Evolutionary conservation across 208 protist species (phyloP), one percentile per base, ranked within the genome.

Genomic region (Acanthamoeba polyphaga): DNA sequence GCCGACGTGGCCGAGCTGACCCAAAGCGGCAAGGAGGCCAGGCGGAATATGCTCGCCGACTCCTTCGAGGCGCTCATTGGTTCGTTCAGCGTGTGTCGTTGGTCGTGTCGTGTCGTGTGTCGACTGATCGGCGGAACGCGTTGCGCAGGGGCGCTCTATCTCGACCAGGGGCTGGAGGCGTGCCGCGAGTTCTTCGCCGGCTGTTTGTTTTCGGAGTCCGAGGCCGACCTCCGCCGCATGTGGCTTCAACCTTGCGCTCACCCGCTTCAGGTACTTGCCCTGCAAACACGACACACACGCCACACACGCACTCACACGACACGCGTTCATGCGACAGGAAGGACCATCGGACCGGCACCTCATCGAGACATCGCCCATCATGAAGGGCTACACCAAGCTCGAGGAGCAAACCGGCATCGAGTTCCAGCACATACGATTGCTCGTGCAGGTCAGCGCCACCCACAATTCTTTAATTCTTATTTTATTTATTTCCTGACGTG

Each of bases 41-140:
- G 82, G 32, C 82, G 82, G 8, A 29, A 89, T 51, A 89, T 89
- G 82, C 49, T 89, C 29, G 82, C 82, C 53, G 82, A 89, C 55
- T 12, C 53, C 55, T 89, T 89, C 82, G 82, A 89, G 82, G 24
- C 82, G 17, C 55, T 89, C 27, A 1, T 89, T 5, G 82, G 82
- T 89, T 29, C 49, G 49, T 17, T 89, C 74, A 29, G 10, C 72
- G 10, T 82, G 13, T n/a, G 74, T 51, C 22, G 32, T 51, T 10
- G 3, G 17, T 27, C 34, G 32, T 12, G 19, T 58, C 19, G 15
- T 29, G n/a, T 85, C 29, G 34, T 51, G 17, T 85, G 9, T 85
- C 49, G 13, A 32, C n/a, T 82, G 13, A 19, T 82, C 13, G 15
- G n/a, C 7, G 27, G 51, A 29, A 7, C 19, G 53, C 1, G n/a